phyloP scores from a whole-genome alignment of 257 asterid genomes.

The Solanum peruvianum region DNA sequence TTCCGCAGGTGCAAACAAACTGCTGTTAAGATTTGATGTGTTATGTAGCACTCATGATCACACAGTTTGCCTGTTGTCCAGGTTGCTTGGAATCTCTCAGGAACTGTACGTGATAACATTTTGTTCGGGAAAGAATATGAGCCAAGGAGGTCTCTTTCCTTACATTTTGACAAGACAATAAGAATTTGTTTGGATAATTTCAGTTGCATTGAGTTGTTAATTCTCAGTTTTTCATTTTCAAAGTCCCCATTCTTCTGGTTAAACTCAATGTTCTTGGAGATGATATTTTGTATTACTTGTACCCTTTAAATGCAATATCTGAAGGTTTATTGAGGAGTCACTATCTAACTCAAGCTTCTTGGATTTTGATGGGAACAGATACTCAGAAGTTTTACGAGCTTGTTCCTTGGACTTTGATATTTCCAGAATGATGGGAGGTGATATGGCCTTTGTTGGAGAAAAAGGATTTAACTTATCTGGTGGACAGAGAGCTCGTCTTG shows the following conservation, averaged over 20 bases:
- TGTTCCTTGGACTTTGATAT: slow-evolving; percentile 69
- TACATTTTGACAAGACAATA: neutral
- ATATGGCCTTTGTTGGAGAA: slow-evolving; percentile 80
- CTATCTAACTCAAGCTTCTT: neutral
- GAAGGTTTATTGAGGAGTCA: neutral
- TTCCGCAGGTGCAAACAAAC: slow-evolving; percentile 61
- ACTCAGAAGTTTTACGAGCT: slow-evolving; percentile 51
- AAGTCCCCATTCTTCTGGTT: neutral
- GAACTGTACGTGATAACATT: slow-evolving; percentile 87
- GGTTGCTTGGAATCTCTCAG: slow-evolving; percentile 95
- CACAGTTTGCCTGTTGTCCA: slow-evolving; percentile 9
- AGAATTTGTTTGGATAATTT: neutral
- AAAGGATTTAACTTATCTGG: slow-evolving; percentile 87
- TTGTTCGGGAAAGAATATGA: slow-evolving; percentile 69
- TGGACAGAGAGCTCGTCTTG: slow-evolving; percentile 90
- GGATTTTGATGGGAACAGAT: slow-evolving; percentile 30
- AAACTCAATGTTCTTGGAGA: neutral
- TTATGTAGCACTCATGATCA: neutral
- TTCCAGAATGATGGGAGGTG: slow-evolving; percentile 84
- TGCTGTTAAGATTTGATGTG: neutral
- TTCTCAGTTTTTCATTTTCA: neutral
- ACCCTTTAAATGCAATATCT: neutral
- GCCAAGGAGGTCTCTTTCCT: slow-evolving; percentile 39
- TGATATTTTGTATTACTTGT: neutral
- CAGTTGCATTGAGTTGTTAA: neutral